A percentile compares a stretch with the other conserved stretches of the same genome.
phyloP scores from a whole-genome alignment of 108 stramenopile species.

The Aureococcus anophagefferens region DNA sequence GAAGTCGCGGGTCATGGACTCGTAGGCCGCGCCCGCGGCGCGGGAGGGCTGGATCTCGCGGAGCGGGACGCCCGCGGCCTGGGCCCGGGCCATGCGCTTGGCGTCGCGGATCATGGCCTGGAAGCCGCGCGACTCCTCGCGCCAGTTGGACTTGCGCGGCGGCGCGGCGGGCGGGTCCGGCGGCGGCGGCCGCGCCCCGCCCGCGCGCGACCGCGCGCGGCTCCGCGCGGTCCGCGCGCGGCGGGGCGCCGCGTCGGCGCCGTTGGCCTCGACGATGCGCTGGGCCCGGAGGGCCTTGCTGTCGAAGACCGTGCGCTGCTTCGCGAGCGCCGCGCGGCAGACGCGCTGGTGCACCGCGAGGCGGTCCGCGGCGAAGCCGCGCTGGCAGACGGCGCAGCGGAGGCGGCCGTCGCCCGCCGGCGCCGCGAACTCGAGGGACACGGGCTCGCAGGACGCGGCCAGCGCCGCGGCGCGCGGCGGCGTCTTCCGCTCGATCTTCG shows the following conservation, averaged over 20 bases:
- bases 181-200: no score
- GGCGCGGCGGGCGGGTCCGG: no score
- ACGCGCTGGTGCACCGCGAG: not conserved
- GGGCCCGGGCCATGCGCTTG: not conserved
- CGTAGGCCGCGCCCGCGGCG: not conserved
- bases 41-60: not conserved
- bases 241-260: not conserved
- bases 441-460: not conserved
- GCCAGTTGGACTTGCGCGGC: not conserved
- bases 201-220: no score
- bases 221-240: no score
- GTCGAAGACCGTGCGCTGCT: not conserved
- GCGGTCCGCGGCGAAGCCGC: not conserved
- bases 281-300: not conserved
- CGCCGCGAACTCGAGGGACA: no score
- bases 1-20: constrained; percentile 4
- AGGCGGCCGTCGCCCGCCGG: not conserved
- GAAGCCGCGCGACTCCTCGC: not conserved
- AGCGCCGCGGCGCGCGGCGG: no score
- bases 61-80: not conserved
- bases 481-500: no score
- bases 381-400: not conserved
- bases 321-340: not conserved
- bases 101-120: not conserved
- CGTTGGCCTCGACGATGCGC: not conserved